Conservation (phyloP, 1,284 basidiomycete genomes). For the Boletellus dicymbophilus region DNA sequence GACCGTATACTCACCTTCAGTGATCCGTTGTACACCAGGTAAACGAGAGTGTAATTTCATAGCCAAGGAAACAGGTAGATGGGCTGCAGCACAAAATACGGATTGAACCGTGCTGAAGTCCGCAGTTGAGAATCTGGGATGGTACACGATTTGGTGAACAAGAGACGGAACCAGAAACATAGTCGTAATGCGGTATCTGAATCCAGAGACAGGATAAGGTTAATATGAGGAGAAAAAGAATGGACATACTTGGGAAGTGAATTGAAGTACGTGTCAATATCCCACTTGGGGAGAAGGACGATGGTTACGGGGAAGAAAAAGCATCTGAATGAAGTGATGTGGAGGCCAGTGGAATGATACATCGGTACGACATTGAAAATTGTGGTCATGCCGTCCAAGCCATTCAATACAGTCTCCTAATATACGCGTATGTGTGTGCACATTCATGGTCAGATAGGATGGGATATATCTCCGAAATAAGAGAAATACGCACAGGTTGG, state of each 20-base stretch:
- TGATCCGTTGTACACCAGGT: constrained; percentile 37
- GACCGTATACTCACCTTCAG: constrained; percentile 45
- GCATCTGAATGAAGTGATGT: constrained; percentile 50
- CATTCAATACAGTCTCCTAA: constrained; percentile 37
- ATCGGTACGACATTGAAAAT: constrained; percentile 63
- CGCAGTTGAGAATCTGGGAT: constrained; percentile 46
- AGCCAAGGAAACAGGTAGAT: constrained; percentile 58
- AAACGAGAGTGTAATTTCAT: constrained; percentile 42
- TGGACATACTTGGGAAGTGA: constrained; percentile 45
- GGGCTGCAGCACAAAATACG: constrained; percentile 61
- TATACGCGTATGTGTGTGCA: no score
- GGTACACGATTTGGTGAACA: constrained; percentile 63
- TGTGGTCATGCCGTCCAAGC: constrained; percentile 46
- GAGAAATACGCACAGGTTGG: constrained; percentile 11
- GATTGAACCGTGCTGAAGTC: constrained; percentile 55
- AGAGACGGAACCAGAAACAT: constrained; percentile 64
- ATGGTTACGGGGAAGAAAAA: constrained; percentile 47
- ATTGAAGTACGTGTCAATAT: constrained; percentile 44
- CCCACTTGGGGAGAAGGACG: constrained; percentile 64
- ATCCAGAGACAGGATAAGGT: background rate
- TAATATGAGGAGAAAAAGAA: background rate
- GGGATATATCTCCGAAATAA: background rate
- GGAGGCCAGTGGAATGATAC: constrained; percentile 69
- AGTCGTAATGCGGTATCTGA: constrained; percentile 52
- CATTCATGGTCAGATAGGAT: background rate